Conservation (phyloP, 805 yeast genomes). For the Saturnispora bothae region DNA sequence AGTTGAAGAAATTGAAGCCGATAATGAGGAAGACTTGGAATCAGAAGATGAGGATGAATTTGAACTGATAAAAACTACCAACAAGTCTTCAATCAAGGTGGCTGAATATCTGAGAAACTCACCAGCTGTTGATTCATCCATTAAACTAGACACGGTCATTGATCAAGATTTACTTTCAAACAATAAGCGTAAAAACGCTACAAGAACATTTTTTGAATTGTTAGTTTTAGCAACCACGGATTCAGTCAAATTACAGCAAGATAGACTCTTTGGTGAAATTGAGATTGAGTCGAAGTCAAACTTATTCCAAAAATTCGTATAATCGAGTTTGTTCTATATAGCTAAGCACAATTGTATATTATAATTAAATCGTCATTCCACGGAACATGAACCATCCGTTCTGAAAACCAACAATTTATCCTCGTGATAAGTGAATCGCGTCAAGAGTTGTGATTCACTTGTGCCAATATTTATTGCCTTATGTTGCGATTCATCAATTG, state of each 20-base stretch:
- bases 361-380: too few species aligned
- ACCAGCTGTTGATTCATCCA: slow-evolving; percentile 1
- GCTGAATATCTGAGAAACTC: slow-evolving; percentile 34
- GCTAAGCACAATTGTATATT: neutral
- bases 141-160: slow-evolving; percentile 29
- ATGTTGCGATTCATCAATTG: neutral
- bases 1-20: slow-evolving; percentile 11
- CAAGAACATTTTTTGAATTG: slow-evolving; percentile 70
- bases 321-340: too few species aligned
- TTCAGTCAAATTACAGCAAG: slow-evolving; percentile 54
- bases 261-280: slow-evolving; percentile 49
- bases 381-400: neutral
- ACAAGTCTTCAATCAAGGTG: slow-evolving; percentile 43
- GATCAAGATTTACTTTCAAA: slow-evolving; percentile 27
- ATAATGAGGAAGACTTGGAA: slow-evolving; percentile 7
- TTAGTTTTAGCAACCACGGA: slow-evolving; percentile 73
- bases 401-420: neutral
- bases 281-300: slow-evolving; percentile 25
- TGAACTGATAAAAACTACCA: slow-evolving; percentile 16
- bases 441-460: neutral
- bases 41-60: slow-evolving; percentile 13
- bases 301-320: slow-evolving; percentile 15
- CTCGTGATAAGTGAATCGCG: neutral
- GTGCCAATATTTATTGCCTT: neutral
- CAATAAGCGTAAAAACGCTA: slow-evolving; percentile 46